Evolutionary conservation across 305 asterid genomes (phyloP), one percentile per base, ranked within the genome.

Genomic region (Fraxinus sp.): DNA sequence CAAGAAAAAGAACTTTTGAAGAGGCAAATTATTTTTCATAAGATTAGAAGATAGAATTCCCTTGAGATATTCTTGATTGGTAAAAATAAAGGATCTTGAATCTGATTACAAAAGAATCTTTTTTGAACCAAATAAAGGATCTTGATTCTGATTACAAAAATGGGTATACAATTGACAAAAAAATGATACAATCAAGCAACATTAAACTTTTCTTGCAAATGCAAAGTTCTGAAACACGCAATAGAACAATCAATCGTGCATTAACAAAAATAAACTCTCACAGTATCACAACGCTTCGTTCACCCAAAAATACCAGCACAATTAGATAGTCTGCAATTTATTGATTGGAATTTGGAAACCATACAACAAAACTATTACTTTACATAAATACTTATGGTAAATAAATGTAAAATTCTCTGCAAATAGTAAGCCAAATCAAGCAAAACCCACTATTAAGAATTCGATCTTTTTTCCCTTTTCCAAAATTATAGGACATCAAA

Each of bases 361-460:
- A 78, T 14, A 72, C 8, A 11, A 10, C 71, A 36, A 13, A 46
- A 52, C 18, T 20, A 79, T 62, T 7, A 62, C 26, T 22, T 62
- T 22, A 22, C 33, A 66, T 35, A 66, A 24, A 66, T 66, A 26
- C n/a, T 20, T 62, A 32, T 22, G 32, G 36, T 64, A 24, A 64
- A 64, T 64, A 26, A 22, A 64, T 24, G 16, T 26, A 26, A 26
- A 62, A 66, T 28, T 66, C 74, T 66, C 70, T 7, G 7, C 70
- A 59, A 20, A 59, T 59, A 59, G 13, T 7, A 6, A 57, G 62
- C 9, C 55, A 75, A 75, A 79, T 73, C 18, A 73, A 73, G 28
- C 20, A 79, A 77, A 79, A 43, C 74, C 77, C 76, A 81, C 39
- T 75, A 82, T 22, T 80, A 28, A 71, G 71, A n/a, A 41, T 30